A percentile compares a stretch with the other conserved stretches of the same genome.
phyloP scores from a whole-genome alignment of 805 yeast genomes.

The Hanseniaspora hatyaiensis region DNA sequence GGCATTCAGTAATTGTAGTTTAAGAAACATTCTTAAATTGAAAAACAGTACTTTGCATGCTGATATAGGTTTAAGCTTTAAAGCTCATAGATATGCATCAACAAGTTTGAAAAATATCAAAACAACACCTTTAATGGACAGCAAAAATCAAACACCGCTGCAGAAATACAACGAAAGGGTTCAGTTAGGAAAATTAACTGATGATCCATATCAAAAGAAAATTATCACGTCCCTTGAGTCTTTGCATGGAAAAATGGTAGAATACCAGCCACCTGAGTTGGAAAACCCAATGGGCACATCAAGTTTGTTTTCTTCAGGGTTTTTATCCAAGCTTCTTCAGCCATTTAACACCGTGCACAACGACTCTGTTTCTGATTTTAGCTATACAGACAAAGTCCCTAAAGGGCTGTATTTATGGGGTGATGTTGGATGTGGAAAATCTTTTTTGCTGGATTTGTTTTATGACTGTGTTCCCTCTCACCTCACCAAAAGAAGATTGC shows the following conservation, averaged over 20 bases:
- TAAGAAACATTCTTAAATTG: no score
- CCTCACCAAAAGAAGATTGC: constrained; percentile 68
- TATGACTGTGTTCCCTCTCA: constrained; percentile 71
- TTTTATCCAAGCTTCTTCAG: constrained; percentile 12
- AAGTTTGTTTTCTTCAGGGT: not conserved
- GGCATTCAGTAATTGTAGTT: no score
- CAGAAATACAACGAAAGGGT: constrained; percentile 42
- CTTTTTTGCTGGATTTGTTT: constrained; percentile 95
- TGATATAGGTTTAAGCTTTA: no score
- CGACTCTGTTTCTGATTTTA: constrained; percentile 16
- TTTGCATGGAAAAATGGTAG: constrained; percentile 43
- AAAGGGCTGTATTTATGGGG: constrained; percentile 87
- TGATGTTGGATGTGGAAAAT: constrained; percentile 97
- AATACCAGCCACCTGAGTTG: constrained; percentile 54
- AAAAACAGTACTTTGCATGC: no score
- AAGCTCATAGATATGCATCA: no score
- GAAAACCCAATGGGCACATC: constrained; percentile 23
- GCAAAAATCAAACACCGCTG: constrained; percentile 33
- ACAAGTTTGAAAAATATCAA: no score
- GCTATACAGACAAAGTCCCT: constrained; percentile 39
- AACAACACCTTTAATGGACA: not conserved
- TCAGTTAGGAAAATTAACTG: constrained; percentile 41
- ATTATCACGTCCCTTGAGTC: constrained; percentile 51
- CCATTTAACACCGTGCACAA: constrained; percentile 17
- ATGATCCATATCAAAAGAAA: constrained; percentile 71